Percentiles rank a stretch among this genome's conserved stretches.
Evolutionary conservation across 2,329 filamentous ascomycete genomes (phyloP).

Genomic region (Ophiosphaerella narmari): DNA sequence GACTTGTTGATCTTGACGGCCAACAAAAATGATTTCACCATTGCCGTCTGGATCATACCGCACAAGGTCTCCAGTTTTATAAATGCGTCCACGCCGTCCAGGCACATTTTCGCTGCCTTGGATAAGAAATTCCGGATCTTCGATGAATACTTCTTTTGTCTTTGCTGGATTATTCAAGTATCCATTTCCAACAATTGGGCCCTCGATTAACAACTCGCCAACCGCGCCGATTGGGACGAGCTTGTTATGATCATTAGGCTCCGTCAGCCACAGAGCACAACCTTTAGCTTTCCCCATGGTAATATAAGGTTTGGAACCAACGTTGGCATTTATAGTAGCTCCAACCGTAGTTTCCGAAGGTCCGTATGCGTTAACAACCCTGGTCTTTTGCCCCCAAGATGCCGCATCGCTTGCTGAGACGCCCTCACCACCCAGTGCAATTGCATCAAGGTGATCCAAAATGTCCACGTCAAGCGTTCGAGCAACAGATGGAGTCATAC

Average conservation of each 20-base stretch:
- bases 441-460: constrained; percentile 49
- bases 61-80: constrained; percentile 42
- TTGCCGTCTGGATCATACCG: constrained; percentile 56
- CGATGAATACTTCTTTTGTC: constrained; percentile 45
- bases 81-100: constrained; percentile 53
- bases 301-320: constrained; percentile 37
- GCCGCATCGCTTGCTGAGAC: constrained; percentile 39
- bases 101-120: constrained; percentile 64
- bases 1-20: constrained; percentile 45
- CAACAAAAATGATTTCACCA: constrained; percentile 44
- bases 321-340: constrained; percentile 37
- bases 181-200: constrained; percentile 53
- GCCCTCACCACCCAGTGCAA: constrained; percentile 49
- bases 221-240: constrained; percentile 47
- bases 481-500: constrained; percentile 45
- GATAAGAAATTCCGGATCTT: constrained; percentile 62
- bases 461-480: constrained; percentile 44
- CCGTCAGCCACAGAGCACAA: constrained; percentile 47
- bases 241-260: constrained; percentile 46
- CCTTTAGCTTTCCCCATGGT: constrained; percentile 45
- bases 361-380: constrained; percentile 44
- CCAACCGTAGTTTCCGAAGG: constrained; percentile 46
- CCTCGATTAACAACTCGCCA: constrained; percentile 64
- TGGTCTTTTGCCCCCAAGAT: constrained; percentile 51
- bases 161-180: constrained; percentile 44